Evolutionary conservation across 176 grass and related monocot species (phyloP), one percentile per base, ranked within the genome.

Genomic region (Juncus inflexus): DNA sequence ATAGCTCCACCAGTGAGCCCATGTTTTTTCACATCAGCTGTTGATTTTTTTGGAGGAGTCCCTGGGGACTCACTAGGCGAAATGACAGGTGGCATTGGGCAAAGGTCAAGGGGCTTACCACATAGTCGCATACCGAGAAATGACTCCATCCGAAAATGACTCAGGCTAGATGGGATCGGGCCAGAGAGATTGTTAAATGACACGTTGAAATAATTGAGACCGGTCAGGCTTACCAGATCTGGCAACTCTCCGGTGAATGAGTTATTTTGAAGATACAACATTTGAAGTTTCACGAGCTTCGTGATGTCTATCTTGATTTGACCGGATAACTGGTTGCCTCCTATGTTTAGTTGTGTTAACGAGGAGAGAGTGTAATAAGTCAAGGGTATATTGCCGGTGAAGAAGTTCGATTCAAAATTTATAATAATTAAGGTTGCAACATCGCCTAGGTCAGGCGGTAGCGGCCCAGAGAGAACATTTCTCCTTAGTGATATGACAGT

Each of bases 171-270:
- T 0, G 91, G 84, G 4, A 95, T 75, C 63, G 63, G 62, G 12
- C 91, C 91, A 2, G 78, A 74, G 43, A 95, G 76, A n/a, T 87
- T 81, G 81, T 90, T 95, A 69, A 77, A 90, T 8, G 91, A 95
- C 58, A 87, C 91, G 63, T 95, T 95, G 0, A 95, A 63, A 2
- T 10, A 1, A 3, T 19, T 62, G 19, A 87, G 75, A 35, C n/a
- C 59, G 3, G 65, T 69, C 55, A 84, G 67, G 65, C 1, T 55
- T 47, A 47, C 9, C 43, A 95, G 71, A 16, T 70, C 39, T 0
- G 91, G 84, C 37, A 95, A 81, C 52, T 53, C 8, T 1, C 87
- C 84, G 2, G 77, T 60, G 64, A 95, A 70, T 15, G 57, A 74
- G 65, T 95, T 95, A 14, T 55, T 69, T 7, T 95, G 11, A 2